Evolutionary conservation across 1,284 basidiomycete genomes (phyloP).

Genomic region (Malassezia nana): DNA sequence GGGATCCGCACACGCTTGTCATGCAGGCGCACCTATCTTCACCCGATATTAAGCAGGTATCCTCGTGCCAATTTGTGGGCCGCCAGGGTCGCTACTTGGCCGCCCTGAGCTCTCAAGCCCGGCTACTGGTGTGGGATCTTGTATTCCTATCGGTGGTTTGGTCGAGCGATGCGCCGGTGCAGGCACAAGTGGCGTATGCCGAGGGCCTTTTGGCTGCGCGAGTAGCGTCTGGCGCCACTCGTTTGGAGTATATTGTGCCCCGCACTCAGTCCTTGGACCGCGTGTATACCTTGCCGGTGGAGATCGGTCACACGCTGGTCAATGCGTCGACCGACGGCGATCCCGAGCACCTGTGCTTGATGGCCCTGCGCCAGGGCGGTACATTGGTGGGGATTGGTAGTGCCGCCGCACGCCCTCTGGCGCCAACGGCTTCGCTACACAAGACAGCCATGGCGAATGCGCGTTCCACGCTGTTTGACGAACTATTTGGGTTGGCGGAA

Average conservation of each 20-base stretch:
- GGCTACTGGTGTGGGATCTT: slow-evolving; percentile 38
- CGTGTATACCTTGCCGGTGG: background rate
- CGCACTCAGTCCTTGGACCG: slow-evolving; percentile 14
- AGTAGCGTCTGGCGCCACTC: background rate
- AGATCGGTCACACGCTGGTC: slow-evolving; percentile 7
- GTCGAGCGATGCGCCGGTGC: background rate
- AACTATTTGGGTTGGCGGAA: slow-evolving; percentile 63
- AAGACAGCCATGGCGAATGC: slow-evolving; percentile 37
- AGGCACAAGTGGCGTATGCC: slow-evolving; percentile 13
- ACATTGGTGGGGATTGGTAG: slow-evolving; percentile 25
- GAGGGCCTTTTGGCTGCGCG: slow-evolving; percentile 4
- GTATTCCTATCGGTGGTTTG: slow-evolving; percentile 27
- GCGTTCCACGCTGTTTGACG: slow-evolving; percentile 67
- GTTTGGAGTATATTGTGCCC: slow-evolving; percentile 8
- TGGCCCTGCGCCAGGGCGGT: slow-evolving; percentile 25
- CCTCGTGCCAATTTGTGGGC: slow-evolving; percentile 22
- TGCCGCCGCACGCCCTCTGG: slow-evolving; percentile 12
- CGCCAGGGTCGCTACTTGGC: slow-evolving; percentile 28
- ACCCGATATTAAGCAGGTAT: slow-evolving; percentile 23
- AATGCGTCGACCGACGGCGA: slow-evolving; percentile 17
- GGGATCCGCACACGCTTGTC: slow-evolving; percentile 63
- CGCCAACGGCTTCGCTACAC: slow-evolving; percentile 22
- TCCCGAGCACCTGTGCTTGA: slow-evolving; percentile 15
- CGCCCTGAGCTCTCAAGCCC: slow-evolving; percentile 17
- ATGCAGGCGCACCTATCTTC: slow-evolving; percentile 57